These are phyloP conservation scores for Parachaetomium inaequale DNA, from an alignment of 495 filamentous ascomycete species.

Conservation along the genomic window DNA sequence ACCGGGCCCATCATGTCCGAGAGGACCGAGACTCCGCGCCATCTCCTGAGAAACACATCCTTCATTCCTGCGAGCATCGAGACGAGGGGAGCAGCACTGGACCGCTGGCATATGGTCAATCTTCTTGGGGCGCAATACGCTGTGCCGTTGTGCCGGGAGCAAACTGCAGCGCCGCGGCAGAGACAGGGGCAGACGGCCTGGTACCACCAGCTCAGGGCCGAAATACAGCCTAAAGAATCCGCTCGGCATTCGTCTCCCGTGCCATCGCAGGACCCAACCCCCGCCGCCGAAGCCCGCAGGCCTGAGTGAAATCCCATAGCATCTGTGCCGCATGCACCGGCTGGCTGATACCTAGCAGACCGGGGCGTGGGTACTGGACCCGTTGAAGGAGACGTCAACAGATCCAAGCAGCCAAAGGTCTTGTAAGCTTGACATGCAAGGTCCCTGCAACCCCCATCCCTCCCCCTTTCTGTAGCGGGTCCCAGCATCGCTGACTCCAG, in stretches of 20 bases:
- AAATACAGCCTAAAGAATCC: not conserved
- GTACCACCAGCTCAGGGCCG: not conserved
- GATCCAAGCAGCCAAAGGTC: not conserved
- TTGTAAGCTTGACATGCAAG: not conserved
- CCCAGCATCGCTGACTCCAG: not conserved
- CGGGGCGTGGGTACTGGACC: no score
- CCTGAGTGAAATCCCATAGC: no score
- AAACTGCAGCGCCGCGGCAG: not conserved
- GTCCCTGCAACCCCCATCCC: not conserved
- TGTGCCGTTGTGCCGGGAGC: not conserved
- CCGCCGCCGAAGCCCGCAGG: no score
- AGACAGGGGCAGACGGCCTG: not conserved
- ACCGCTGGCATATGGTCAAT: not conserved
- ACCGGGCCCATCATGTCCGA: not conserved
- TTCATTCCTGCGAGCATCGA: not conserved
- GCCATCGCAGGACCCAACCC: no score
- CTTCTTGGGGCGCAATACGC: not conserved
- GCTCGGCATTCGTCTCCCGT: not conserved
- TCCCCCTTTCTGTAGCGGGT: not conserved
- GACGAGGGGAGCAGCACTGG: not conserved
- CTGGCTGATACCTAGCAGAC: no score
- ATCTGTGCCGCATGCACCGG: no score
- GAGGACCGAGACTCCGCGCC: no score
- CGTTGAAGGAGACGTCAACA: no score
- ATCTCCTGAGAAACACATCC: not conserved